Conservation (phyloP, 2,329 filamentous ascomycete genomes). For the Fonsecaea multimorphosa region DNA sequence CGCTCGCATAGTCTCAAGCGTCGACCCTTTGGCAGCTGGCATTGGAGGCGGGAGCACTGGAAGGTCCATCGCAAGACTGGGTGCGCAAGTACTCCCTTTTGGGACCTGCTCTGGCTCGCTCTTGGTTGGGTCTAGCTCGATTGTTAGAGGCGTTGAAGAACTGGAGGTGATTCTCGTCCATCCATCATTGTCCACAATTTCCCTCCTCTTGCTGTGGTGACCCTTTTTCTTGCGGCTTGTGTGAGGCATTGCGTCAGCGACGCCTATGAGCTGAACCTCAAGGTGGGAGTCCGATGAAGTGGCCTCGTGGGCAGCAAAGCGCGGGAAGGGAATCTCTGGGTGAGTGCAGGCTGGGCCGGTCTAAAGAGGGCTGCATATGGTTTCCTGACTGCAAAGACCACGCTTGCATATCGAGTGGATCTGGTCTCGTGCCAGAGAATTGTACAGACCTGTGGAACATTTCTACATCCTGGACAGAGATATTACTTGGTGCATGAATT, state of each 20-base stretch:
- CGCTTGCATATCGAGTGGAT: background rate
- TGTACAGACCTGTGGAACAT: background rate
- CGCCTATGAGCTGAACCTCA: background rate
- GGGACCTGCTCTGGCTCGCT: background rate
- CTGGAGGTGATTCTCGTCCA: slow-evolving; percentile 31
- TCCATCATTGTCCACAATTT: slow-evolving; percentile 32
- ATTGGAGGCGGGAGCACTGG: slow-evolving; percentile 5
- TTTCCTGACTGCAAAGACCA: background rate
- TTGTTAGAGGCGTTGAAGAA: background rate
- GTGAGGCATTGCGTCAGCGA: slow-evolving; percentile 30
- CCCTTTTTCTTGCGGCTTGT: slow-evolving; percentile 33
- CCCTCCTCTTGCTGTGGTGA: slow-evolving; percentile 22
- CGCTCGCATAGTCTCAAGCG: slow-evolving; percentile 17
- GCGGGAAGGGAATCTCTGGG: background rate
- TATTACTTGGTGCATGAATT: background rate
- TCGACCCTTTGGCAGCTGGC: slow-evolving; percentile 12
- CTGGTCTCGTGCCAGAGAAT: background rate
- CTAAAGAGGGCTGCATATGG: background rate
- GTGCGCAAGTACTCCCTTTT: background rate
- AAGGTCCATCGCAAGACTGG: no score
- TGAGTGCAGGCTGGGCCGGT: background rate
- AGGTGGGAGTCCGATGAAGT: background rate
- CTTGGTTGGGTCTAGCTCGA: background rate
- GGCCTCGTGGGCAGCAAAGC: background rate
- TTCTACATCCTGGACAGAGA: background rate